Evolutionary conservation across 164 flowering plant species (phyloP), one percentile per base, ranked within the genome.

Genomic region (Platanus orientalis): DNA sequence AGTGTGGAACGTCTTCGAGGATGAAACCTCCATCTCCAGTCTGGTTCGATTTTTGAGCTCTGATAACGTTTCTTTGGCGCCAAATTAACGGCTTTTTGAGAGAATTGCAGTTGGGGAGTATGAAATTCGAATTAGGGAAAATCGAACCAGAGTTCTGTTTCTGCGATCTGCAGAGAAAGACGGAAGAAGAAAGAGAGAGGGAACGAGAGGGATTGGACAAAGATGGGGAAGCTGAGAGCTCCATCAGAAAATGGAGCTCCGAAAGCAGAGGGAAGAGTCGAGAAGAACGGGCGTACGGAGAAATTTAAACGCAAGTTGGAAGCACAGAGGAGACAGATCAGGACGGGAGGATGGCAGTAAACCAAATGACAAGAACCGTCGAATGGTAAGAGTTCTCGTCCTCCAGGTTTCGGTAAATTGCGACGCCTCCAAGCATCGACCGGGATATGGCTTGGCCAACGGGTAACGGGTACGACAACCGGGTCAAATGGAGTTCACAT

Each of bases 1-100:
- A 64, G 54, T 83, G 90, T 66, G 90, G 90, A 57, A 85, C 87
- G 32, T 85, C 90, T 65, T 85, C 81, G 36, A 85, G 85, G 7
- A 83, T 71, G 60, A 79, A 85, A 57, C 87, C 90, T 17, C 12
- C 53, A 0, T 74, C 63, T 10, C 84, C 87, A 3, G 58, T 65
- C 40, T 55, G 36, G 28, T 6, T 51, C 16, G 54, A 51, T 23
- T 23, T 21, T 51, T 23, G 12, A 23, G 54, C 54, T 51, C 28
- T 51, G 28, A 51, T 51, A 9, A 21, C 14, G 11, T 51, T 9
- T 24, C 23, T 51, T 51, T 51, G 54, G 28, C 28, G 54, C 54
- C 26, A 51, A 51, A 23, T 51, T 23, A 51, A 51, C 28, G 28
- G 54, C 4, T 51, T 51, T 51, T 23, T 51, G 12, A 9, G 16